These are phyloP conservation scores for Ceratobasidium sp. DNA, from an alignment of 1,284 basidiomycete genomes.

Conservation along the genomic window DNA sequence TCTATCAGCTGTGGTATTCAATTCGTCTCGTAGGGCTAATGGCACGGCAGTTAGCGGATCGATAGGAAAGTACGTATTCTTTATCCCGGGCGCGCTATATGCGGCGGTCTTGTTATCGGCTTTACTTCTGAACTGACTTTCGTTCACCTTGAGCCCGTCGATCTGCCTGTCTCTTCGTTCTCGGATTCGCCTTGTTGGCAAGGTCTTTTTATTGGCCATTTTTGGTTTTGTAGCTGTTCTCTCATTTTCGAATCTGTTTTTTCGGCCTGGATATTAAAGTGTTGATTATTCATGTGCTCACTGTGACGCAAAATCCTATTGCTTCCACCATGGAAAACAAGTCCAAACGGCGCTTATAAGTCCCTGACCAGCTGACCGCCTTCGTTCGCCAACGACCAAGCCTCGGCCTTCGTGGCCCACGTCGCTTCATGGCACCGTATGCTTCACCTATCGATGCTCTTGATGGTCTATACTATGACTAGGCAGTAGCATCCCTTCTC, in stretches of 20 bases:
- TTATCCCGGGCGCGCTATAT: neutral
- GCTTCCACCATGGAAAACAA: too few relatives aligned
- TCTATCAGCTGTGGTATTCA: neutral
- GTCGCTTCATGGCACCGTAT: neutral
- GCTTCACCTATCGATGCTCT: neutral
- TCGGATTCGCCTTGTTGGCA: neutral
- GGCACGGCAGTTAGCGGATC: neutral
- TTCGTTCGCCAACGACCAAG: neutral
- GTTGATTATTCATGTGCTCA: neutral
- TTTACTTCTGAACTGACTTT: neutral
- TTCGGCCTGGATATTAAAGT: neutral
- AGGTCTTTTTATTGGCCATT: neutral
- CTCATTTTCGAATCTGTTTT: neutral
- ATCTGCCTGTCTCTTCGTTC: neutral
- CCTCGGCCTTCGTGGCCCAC: neutral
- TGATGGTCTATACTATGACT: neutral
- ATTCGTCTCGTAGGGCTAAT: slow-evolving; percentile 7
- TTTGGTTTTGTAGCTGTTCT: neutral
- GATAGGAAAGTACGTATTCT: neutral
- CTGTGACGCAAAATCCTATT: too few relatives aligned
- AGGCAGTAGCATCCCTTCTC: neutral
- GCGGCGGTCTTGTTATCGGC: neutral
- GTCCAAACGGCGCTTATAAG: neutral
- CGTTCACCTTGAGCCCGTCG: neutral
- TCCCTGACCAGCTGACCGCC: neutral